These are phyloP conservation scores for Exophiala oligosperma DNA, from an alignment of 2,329 filamentous ascomycete species.

Conservation along the genomic window DNA sequence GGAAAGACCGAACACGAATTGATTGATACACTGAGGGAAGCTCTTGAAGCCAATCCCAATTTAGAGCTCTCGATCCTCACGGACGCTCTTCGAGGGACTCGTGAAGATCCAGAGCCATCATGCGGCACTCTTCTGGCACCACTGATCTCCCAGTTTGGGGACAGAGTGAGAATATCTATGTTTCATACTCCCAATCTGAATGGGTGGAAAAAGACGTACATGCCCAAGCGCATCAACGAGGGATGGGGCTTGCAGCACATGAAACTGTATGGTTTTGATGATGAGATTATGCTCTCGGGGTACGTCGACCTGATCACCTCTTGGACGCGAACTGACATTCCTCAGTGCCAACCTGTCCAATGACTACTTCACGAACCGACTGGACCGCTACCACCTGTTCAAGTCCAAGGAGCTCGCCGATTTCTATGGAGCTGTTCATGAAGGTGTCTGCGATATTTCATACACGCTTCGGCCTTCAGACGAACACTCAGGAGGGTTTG, in stretches of 20 bases:
- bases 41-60: constrained; percentile 70
- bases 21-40: constrained; percentile 73
- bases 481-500: constrained; percentile 58
- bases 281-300: constrained; percentile 93
- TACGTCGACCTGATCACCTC: constrained; percentile 40
- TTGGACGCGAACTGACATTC: constrained; percentile 8
- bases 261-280: constrained; percentile 95
- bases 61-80: constrained; percentile 86
- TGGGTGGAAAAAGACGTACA: constrained; percentile 76
- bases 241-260: constrained; percentile 98
- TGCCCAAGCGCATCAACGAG: constrained; percentile 91
- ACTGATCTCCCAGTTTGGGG: constrained; percentile 81
- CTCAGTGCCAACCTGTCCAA: constrained; percentile 77
- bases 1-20: constrained; percentile 90
- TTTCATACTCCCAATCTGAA: constrained; percentile 97
- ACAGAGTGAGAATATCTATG: constrained; percentile 90
- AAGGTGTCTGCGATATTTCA: constrained; percentile 75
- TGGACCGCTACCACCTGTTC: constrained; percentile 94
- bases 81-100: constrained; percentile 85
- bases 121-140: constrained; percentile 85
- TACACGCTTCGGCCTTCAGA: constrained; percentile 68
- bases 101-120: constrained; percentile 81
- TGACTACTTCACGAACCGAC: constrained; percentile 95
- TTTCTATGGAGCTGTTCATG: constrained; percentile 78
- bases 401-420: constrained; percentile 74